phyloP scores from a whole-genome alignment of 305 asterid genomes.

The Fraxinus sp. region DNA sequence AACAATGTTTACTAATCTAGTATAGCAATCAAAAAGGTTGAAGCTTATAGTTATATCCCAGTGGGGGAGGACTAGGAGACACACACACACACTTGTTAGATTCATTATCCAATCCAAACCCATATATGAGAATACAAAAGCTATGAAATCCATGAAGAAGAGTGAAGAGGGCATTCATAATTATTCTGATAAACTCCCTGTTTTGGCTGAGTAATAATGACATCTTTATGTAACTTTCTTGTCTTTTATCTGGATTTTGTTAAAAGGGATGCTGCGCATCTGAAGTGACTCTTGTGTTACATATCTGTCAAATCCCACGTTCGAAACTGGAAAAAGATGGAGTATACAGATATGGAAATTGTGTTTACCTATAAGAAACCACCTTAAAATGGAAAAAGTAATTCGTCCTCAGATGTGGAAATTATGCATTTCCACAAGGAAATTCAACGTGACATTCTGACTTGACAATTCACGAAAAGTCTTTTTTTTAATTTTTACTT shows the following conservation, averaged over 20 bases:
- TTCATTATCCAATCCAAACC: conserved; percentile 26
- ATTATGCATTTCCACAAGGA: conserved; percentile 49
- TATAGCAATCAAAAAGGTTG: background rate
- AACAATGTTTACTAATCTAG: background rate
- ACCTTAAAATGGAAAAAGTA: conserved; percentile 40
- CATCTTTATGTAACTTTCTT: conserved; percentile 46
- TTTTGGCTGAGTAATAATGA: conserved; percentile 54
- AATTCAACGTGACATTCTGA: conserved; percentile 25
- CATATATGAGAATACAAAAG: conserved; percentile 24
- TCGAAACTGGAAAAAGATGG: conserved; percentile 40
- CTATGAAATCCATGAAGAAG: conserved; percentile 34
- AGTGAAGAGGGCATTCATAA: background rate
- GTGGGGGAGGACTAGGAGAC: background rate
- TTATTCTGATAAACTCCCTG: conserved; percentile 33
- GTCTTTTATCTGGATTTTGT: conserved; percentile 51
- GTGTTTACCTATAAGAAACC: conserved; percentile 48
- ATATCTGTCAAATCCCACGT: background rate
- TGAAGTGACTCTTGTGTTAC: background rate
- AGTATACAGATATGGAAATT: conserved; percentile 42
- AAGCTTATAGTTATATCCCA: background rate
- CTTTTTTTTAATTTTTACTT: background rate
- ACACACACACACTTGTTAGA: background rate
- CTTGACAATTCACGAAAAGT: background rate
- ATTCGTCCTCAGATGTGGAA: conserved; percentile 41
- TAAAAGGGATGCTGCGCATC: conserved; percentile 23